These are phyloP conservation scores for Kuraishia piskuri DNA, from an alignment of 805 yeast species.

Conservation along the genomic window DNA sequence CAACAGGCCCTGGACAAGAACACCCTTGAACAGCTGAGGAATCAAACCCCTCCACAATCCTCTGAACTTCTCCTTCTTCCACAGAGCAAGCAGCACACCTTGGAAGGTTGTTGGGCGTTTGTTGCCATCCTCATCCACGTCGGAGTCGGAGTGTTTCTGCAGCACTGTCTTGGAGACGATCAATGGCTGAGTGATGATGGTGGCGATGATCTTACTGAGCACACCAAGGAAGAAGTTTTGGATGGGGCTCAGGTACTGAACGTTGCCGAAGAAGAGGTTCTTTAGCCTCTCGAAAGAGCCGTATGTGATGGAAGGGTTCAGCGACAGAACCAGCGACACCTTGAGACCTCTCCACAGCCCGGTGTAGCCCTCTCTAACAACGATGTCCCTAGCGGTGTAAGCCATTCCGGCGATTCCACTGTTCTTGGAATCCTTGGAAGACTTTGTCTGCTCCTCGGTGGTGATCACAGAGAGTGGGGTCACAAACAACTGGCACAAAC, in stretches of 20 bases:
- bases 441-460: constrained; percentile 46
- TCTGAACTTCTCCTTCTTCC: constrained; percentile 50
- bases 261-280: constrained; percentile 33
- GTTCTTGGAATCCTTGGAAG: background rate
- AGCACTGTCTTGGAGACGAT: constrained; percentile 79
- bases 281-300: constrained; percentile 70
- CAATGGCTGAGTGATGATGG: constrained; percentile 74
- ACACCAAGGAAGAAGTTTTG: constrained; percentile 72
- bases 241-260: constrained; percentile 39
- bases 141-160: constrained; percentile 35
- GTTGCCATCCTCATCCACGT: constrained; percentile 18
- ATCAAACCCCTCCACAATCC: constrained; percentile 75
- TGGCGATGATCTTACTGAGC: constrained; percentile 73
- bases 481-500: constrained; percentile 71
- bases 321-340: constrained; percentile 68
- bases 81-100: constrained; percentile 51
- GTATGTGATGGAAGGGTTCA: constrained; percentile 82
- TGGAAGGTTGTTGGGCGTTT: constrained; percentile 48
- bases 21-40: constrained; percentile 77
- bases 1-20: constrained; percentile 75
- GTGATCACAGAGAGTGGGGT: constrained; percentile 76
- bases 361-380: constrained; percentile 52
- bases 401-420: constrained; percentile 16
- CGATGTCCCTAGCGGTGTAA: constrained; percentile 39
- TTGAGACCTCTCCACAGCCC: constrained; percentile 83